Conservation (phyloP, 352 stramenopile genomes). For the Phytopythium cucurbitacearum region DNA sequence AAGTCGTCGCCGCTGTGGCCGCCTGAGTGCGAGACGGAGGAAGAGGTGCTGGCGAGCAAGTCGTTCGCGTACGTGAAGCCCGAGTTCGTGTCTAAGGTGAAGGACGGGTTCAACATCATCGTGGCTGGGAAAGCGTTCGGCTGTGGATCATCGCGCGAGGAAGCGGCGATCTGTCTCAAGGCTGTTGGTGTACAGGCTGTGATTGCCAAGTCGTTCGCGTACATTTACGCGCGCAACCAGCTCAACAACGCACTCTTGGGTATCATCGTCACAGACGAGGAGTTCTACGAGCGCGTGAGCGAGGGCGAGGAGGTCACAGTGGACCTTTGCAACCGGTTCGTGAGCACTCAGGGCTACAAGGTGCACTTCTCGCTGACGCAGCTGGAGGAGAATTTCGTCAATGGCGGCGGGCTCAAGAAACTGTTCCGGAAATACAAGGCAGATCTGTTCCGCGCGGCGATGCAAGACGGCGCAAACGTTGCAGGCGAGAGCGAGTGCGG, state of each 20-base stretch:
- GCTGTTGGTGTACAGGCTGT: conserved; percentile 72
- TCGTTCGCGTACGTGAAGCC: conserved; percentile 78
- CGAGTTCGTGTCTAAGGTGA: conserved; percentile 71
- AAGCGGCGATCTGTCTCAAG: conserved; percentile 80
- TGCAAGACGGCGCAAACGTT: no score
- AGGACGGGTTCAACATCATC: conserved; percentile 76
- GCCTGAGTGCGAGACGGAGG: conserved; percentile 68
- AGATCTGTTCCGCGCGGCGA: conserved; percentile 54
- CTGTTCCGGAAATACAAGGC: conserved; percentile 84
- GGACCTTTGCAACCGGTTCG: conserved; percentile 61
- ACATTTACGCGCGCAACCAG: conserved; percentile 85
- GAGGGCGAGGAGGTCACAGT: conserved; percentile 69
- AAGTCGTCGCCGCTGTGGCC: conserved; percentile 82
- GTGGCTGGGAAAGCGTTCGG: conserved; percentile 71
- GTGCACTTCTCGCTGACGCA: conserved; percentile 72
- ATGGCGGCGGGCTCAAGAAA: conserved; percentile 65
- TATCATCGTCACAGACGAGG: conserved; percentile 78
- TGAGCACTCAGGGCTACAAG: conserved; percentile 53
- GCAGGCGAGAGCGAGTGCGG: no score
- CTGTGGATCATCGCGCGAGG: conserved; percentile 73
- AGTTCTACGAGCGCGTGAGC: conserved; percentile 66
- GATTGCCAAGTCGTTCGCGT: conserved; percentile 84
- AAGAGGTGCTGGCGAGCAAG: conserved; percentile 74
- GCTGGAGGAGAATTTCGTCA: conserved; percentile 78
- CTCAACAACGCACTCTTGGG: conserved; percentile 79